A percentile compares a stretch with the other conserved stretches of the same genome.
phyloP scores from a whole-genome alignment of 2,329 filamentous ascomycete genomes.

The Bimuria novae-zelandiae region DNA sequence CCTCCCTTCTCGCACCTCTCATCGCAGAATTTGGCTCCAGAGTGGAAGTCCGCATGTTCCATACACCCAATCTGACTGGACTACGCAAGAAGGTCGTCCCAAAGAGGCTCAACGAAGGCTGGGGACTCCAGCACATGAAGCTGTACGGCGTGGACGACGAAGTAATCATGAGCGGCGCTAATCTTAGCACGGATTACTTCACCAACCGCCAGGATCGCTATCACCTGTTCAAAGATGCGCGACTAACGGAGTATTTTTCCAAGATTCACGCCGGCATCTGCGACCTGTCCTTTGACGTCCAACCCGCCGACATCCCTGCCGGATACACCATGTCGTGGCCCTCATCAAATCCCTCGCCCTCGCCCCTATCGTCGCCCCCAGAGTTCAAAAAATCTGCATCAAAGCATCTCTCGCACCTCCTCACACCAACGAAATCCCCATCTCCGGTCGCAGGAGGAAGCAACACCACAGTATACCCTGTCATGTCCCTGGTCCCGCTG shows the following conservation, averaged over 20 bases:
- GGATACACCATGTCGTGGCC: slow-evolving; percentile 74
- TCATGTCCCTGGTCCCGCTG: slow-evolving; percentile 86
- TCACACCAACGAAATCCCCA: slow-evolving; percentile 57
- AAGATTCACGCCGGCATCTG: slow-evolving; percentile 76
- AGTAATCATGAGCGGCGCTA: slow-evolving; percentile 87
- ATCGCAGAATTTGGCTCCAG: slow-evolving; percentile 80
- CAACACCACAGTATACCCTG: slow-evolving; percentile 72
- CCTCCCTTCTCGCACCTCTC: slow-evolving; percentile 84
- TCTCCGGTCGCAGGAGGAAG: slow-evolving; percentile 20
- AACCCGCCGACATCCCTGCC: slow-evolving; percentile 61
- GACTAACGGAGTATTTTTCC: slow-evolving; percentile 82
- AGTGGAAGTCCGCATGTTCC: slow-evolving; percentile 95
- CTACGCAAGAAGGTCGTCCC: slow-evolving; percentile 82
- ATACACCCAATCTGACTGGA: slow-evolving; percentile 93
- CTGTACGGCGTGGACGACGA: slow-evolving; percentile 95
- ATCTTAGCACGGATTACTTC: slow-evolving; percentile 92
- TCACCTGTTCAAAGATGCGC: slow-evolving; percentile 80
- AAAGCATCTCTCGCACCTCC: slow-evolving; percentile 66
- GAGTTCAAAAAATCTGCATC: slow-evolving; percentile 73
- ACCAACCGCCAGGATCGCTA: slow-evolving; percentile 95
- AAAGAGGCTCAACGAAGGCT: slow-evolving; percentile 92
- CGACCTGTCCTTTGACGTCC: slow-evolving; percentile 79
- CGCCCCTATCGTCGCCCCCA: slow-evolving; percentile 71
- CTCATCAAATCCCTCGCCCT: slow-evolving; percentile 70
- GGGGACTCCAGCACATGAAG: slow-evolving; percentile 99